A percentile compares a stretch with the other conserved stretches of the same genome.
Conservation (phyloP, 2,329 filamentous ascomycete genomes). For the Cordyceps javanica region DNA sequence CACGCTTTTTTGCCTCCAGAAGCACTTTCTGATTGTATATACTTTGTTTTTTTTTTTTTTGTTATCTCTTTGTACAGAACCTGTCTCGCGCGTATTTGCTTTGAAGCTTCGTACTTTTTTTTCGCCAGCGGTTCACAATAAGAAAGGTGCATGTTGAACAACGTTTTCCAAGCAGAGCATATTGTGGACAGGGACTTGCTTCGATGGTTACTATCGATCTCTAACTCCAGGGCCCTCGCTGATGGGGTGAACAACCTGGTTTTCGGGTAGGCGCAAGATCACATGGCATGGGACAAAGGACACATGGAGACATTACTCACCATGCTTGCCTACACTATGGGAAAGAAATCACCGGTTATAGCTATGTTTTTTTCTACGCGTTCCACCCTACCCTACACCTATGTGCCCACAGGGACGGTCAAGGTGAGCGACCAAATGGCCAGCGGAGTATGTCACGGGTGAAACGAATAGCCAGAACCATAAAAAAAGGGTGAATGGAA, state of each 20-base stretch:
- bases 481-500: slow-evolving; percentile 22
- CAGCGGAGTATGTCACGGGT: slow-evolving; percentile 46
- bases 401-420: background rate
- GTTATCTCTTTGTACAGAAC: background rate
- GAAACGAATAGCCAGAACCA: slow-evolving; percentile 58
- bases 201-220: no score
- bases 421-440: background rate
- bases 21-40: background rate
- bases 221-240: no score
- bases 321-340: no score
- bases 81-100: background rate
- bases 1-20: slow-evolving; percentile 18
- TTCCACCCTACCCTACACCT: background rate
- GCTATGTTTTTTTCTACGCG: background rate
- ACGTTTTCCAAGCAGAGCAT: no score
- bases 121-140: no score
- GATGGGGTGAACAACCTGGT: no score
- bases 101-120: background rate
- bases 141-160: no score
- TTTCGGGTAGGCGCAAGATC: no score
- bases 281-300: no score
- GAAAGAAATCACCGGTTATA: no score
- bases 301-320: no score
- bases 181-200: no score
- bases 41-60: background rate